A percentile compares a stretch with the other conserved stretches of the same genome.
These are phyloP conservation scores for Kazachstania martiniae DNA, from an alignment of 805 yeast species.

Conservation along the genomic window DNA sequence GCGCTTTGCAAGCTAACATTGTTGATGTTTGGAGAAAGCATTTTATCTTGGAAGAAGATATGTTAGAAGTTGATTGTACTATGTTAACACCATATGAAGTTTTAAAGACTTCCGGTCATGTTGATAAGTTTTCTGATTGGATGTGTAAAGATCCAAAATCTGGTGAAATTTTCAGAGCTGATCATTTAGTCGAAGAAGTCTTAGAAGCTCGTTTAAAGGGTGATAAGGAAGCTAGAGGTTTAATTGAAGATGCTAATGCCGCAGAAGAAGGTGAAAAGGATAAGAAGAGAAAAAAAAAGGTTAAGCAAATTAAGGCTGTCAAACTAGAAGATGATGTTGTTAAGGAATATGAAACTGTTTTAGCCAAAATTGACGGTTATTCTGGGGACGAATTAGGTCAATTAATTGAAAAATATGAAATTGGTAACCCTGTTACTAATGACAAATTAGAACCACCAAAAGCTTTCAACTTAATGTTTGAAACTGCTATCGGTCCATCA, in stretches of 20 bases:
- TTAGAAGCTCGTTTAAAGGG: slow-evolving; percentile 94
- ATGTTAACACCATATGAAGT: slow-evolving; percentile 98
- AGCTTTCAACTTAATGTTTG: slow-evolving; percentile 97
- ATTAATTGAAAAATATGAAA: slow-evolving; percentile 69
- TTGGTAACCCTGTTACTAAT: slow-evolving; percentile 85
- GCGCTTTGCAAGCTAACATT: slow-evolving; percentile 94
- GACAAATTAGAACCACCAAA: slow-evolving; percentile 80
- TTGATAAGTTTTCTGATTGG: slow-evolving; percentile 98
- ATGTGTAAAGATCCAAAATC: slow-evolving; percentile 94
- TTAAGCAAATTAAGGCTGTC: slow-evolving; percentile 83
- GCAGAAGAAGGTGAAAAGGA: slow-evolving; percentile 72
- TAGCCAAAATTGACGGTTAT: slow-evolving; percentile 92
- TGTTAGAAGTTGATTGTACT: slow-evolving; percentile 97
- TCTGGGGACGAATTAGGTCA: slow-evolving; percentile 90
- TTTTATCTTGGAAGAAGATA: slow-evolving; percentile 93
- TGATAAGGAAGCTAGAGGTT: slow-evolving; percentile 92
- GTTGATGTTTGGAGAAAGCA: slow-evolving; percentile 96
- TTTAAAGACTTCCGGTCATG: slow-evolving; percentile 97
- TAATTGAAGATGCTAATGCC: slow-evolving; percentile 45
- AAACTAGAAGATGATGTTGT: slow-evolving; percentile 76
- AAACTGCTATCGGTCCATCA: slow-evolving; percentile 97
- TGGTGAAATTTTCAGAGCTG: slow-evolving; percentile 98
- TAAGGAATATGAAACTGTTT: slow-evolving; percentile 70
- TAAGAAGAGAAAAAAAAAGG: slow-evolving; percentile 92
- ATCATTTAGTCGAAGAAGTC: slow-evolving; percentile 96